Base-by-base conservation (phyloP, 768 basidiomycete species). In the Trametes cingulata region DNA sequence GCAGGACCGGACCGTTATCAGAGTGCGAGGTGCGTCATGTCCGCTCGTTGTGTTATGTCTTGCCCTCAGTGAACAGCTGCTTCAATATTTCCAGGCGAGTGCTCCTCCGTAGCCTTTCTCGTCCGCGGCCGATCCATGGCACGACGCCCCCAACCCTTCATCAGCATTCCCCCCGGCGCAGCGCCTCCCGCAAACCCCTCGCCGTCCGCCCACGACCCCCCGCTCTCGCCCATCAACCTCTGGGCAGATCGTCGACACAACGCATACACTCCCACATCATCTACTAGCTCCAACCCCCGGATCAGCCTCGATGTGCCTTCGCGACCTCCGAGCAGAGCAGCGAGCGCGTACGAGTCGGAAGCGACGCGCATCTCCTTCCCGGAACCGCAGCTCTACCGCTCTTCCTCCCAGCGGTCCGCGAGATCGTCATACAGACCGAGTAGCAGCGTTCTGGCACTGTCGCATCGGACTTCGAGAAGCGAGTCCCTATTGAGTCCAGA, bases 141-240 rank as follows among this genome's bases (percentile, higher is more conserved):
- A 29, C 53, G 49, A 51, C 63, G 63, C 48, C 47, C 57, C 40
- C 62, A 56, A 59, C 72, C 73, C 20, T 67, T 75, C 50, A 42
- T 80, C 49, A 56, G 67, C 36, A 79, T 82, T 35, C 78, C 80
- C 13, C 60, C 70, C 6, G 75, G 70, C 61, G 65, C 75, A 6
- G 69, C 67, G 35, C 74, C 70, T 48, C 74, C 76, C 14, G 56
- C 65, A 22, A 70, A 71, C 43, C 72, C 73, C 47, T 69, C 72
- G 25, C 66, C 73, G n/a, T 43, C 68, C 51, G 67, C 12, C 54
- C 64, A 42, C 72, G 70, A 59, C 65, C 76, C 7, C 65, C 73
- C 24, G 73, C 74, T 66, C 53, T 72, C 8, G n/a, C 60, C 62
- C 37, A 68, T 73, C 3, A 71, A 73, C 60, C 69, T 76, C 58